Base-by-base conservation (phyloP, 345 rosid genomes). In the Stellera chamaejasme region DNA sequence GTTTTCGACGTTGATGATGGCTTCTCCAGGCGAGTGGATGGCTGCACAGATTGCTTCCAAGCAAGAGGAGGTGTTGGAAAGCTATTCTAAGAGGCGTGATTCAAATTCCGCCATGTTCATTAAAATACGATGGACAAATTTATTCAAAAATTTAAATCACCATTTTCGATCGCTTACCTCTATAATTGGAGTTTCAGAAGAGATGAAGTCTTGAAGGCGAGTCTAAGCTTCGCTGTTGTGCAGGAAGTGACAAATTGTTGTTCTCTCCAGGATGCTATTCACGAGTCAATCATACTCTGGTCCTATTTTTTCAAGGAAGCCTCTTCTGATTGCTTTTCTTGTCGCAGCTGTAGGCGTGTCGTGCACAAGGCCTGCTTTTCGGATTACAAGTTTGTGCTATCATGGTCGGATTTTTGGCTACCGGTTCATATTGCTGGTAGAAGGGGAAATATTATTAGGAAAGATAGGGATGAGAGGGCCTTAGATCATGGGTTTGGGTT, bases 331-430 rank as follows among this genome's bases (percentile, higher is more conserved):
- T 65, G 48, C 50, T 58, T 79, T 48, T 28, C 45, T 25, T 80
- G 82, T 42, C 39, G 13, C 52, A 64, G 32, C 23, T 77, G 87
- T 63, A 61, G 48, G 5, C 75, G 74, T 13, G 60, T 54, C 55
- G 62, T 81, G 36, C 83, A 81, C 13, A 56, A 14, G 55, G 45
- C 66, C 10, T 83, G 90, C 47, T 74, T 80, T 55, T 13, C 39
- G 11, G 44, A 63, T 9, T 63, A 62, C 45, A 65, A 55, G 58
- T 47, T 39, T 56, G 48, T 61, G 44, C 50, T 77, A 13, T 77
- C 80, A 0, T 76, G 77, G 78, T 78, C 81, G 0, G 90, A 80
- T 63, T 83, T 82, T 68, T 83, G 90, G 90, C 45, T 83, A 16
- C 90, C 90, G 0, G 56, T 60, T 60, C 64, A 71, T 3, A 41